phyloP scores from a whole-genome alignment of 2,329 filamentous ascomycete genomes.

The Colletotrichum echinochloae region DNA sequence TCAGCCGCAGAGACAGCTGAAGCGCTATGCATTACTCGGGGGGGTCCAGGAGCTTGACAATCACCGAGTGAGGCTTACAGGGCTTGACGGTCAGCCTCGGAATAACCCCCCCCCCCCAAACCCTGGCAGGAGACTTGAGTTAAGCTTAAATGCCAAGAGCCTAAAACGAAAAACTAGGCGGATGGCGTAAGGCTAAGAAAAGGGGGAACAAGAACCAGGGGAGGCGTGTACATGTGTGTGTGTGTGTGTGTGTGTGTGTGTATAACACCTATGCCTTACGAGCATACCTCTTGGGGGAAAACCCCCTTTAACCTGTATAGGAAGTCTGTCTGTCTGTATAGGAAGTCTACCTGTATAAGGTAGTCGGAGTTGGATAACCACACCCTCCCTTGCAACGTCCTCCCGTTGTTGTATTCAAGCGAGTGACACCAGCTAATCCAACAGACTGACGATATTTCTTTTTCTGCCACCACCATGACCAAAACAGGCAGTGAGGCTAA shows the following conservation, averaged over 20 bases:
- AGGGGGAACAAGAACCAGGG: too few species aligned
- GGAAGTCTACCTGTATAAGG: too few species aligned
- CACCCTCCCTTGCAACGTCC: background rate
- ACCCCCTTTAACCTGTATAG: too few species aligned
- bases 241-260: too few species aligned
- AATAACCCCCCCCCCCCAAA: background rate
- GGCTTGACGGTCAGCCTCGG: background rate
- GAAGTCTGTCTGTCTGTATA: too few species aligned
- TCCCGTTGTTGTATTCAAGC: background rate
- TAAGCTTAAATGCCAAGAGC: conserved; percentile 21
- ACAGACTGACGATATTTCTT: background rate
- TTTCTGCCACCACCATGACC: background rate
- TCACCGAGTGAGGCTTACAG: background rate
- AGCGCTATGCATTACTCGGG: conserved; percentile 5
- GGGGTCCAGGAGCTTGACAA: background rate
- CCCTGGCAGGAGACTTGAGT: background rate
- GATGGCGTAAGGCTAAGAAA: too few species aligned
- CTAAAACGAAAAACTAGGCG: background rate
- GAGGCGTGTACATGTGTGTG: too few species aligned
- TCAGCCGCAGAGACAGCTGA: conserved; percentile 7
- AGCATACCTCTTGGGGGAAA: too few species aligned
- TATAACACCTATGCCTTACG: too few species aligned
- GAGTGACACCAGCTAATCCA: background rate
- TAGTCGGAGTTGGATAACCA: background rate
- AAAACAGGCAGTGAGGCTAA: background rate